Base-by-base conservation (phyloP, 2,329 filamentous ascomycete genomes). In the Lachnellula subtilissima region DNA sequence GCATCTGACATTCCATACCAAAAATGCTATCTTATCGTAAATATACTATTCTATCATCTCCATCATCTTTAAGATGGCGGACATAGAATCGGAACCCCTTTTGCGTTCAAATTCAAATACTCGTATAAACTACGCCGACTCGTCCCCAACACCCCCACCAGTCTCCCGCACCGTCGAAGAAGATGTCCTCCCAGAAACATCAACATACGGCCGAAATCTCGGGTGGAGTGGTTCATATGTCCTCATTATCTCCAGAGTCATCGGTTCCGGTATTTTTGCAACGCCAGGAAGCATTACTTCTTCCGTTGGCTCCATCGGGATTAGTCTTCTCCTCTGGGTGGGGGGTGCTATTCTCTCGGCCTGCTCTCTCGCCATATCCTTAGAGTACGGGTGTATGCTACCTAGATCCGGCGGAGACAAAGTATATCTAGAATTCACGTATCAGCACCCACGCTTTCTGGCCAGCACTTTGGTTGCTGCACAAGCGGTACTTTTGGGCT, bases 291-390 rank as follows among this genome's bases (percentile, higher is more conserved):
- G n/a, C 6, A 48, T 53, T 11, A 53, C 52, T 0, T 78, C 84
- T 4, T 87, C 91, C 50, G 76, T 88, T 3, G 87, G 87, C 1
- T 89, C 85, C 8, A 78, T 83, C 2, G 81, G 81, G 1, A 74
- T 82, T 39, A 72, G 76, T 9, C 67, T 84, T 5, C 71, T 81
- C 28, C 70, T 84, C 5, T 84, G 81, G 81, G 72, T 81, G 0
- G 69, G 78, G 6, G 80, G 78, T 22, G 71, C 71, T 8, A 58
- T 75, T 12, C 72, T 78, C 37, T 72, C 75, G 2, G 71, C 72
- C 47, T 74, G 72, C 37, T 74, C 75, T 11, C 70, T 78, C 32
- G 67, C 72, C 23, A 74, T 78, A 11, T 75, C 73, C 53, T 65
- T 79, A 8, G 75, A 79, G 52, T 72, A 78, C 35, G 76, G 76